phyloP scores from a whole-genome alignment of 306 rosid genomes.

The Malus orientalis region DNA sequence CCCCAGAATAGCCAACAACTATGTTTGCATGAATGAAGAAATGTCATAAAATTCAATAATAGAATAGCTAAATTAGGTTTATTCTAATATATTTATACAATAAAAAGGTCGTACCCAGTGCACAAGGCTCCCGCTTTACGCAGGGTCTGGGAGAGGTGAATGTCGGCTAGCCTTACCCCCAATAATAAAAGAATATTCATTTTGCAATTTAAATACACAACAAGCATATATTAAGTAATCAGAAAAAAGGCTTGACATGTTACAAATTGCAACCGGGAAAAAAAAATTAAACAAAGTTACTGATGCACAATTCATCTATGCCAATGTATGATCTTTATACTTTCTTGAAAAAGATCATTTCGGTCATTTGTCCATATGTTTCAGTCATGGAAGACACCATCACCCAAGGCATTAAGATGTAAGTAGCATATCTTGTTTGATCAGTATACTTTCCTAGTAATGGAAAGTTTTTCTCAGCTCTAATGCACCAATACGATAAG shows the following conservation, averaged over 20 bases:
- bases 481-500: neutral
- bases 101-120: no score
- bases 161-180: no score
- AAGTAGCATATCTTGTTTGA: neutral
- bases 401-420: neutral
- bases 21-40: constrained; percentile 1
- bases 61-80: neutral
- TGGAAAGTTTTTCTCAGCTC: neutral
- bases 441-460: neutral
- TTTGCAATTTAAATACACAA: neutral
- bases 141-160: no score
- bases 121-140: no score
- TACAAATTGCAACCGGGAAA: neutral
- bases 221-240: neutral
- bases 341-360: neutral
- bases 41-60: neutral
- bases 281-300: neutral
- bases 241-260: neutral
- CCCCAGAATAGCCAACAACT: constrained; percentile 30
- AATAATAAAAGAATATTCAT: neutral
- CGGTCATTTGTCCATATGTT: neutral
- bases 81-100: no score
- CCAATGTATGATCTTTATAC: neutral
- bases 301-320: neutral
- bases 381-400: neutral